A percentile compares a stretch with the other conserved stretches of the same genome.
These are phyloP conservation scores for Suhomyces bokatorum DNA, from an alignment of 1,139 yeast species.

Conservation along the genomic window DNA sequence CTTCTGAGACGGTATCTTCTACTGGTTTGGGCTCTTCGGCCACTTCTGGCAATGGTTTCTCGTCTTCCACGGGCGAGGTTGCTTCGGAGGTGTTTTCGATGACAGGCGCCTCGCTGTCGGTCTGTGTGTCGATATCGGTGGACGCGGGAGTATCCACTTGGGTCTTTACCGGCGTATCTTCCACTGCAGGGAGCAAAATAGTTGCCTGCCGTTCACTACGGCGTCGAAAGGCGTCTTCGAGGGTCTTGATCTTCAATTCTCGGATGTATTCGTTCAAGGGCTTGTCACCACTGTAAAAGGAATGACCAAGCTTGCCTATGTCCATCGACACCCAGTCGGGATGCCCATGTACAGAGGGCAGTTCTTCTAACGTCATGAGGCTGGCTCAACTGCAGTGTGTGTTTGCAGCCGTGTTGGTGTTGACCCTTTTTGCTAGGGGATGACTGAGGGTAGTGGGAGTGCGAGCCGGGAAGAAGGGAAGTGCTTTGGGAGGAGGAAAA, in stretches of 20 bases:
- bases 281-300: conserved; percentile 43
- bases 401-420: conserved; percentile 3
- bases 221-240: conserved; percentile 36
- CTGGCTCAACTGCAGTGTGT: neutral
- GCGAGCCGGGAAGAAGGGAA: conserved; percentile 3
- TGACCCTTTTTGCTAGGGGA: conserved; percentile 5
- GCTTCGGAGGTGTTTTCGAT: too few relatives aligned
- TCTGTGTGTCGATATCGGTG: too few relatives aligned
- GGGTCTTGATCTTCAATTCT: conserved; percentile 39
- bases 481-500: neutral
- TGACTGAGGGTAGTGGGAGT: conserved; percentile 4
- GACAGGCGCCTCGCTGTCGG: too few relatives aligned
- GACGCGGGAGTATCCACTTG: too few relatives aligned
- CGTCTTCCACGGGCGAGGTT: too few relatives aligned
- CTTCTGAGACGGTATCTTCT: neutral
- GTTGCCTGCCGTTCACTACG: neutral
- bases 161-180: too few relatives aligned
- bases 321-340: conserved; percentile 56
- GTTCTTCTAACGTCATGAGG: conserved; percentile 7
- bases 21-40: too few relatives aligned
- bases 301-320: conserved; percentile 46
- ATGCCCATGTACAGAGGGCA: conserved; percentile 16
- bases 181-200: neutral
- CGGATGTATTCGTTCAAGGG: conserved; percentile 45
- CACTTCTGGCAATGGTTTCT: too few relatives aligned